Evolutionary conservation across 2,329 filamentous ascomycete species (phyloP), one percentile per base, ranked within the genome.

Genomic region (Apiospora pterosperma): DNA sequence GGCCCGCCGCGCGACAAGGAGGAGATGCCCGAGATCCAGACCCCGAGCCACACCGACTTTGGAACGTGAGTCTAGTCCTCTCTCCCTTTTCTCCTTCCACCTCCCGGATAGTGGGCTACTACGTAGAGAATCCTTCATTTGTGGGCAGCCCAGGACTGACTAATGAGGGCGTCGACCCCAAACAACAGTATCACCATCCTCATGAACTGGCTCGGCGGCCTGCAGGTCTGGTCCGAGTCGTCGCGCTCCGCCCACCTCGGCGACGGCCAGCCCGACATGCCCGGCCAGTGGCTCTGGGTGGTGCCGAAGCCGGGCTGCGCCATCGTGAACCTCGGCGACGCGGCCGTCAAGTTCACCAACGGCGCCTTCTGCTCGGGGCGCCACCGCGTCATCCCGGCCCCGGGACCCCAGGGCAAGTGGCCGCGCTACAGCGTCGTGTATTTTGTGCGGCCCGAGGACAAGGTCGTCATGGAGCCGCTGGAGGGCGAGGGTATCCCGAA

Each of bases 141-240:
- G n/a, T n/a, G 12, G 12, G 39, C 12, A 42, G n/a, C 12, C 39
- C n/a, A 42, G 39, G n/a, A 42, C 12, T 42, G n/a, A 42, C 39
- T 42, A 12, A 42, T 42, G 39, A 42, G 39, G 39, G 12, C n/a
- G n/a, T n/a, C n/a, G n/a, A n/a, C n/a, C n/a, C n/a, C 5, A 28
- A 5, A 11, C 8, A 25, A 25, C 60, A 77, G 75, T 3, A 72
- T 79, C 59, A 79, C 76, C 10, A 65, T 79, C 25, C 69, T 79
- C 25, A 78, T 79, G 73, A 80, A 79, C 65, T 76, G 74, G 74
- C 71, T 78, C 21, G 78, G 76, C 41, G 77, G 78, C 3, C 70
- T 79, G 19, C 77, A 79, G 63, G 74, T 79, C 25, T 76, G 72
- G 69, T 74, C 72, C 3, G 68, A 71, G 48, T 75, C 74, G 4